Evolutionary conservation across 306 rosid species (phyloP).

Genomic region (Cicer chorassanicum): DNA sequence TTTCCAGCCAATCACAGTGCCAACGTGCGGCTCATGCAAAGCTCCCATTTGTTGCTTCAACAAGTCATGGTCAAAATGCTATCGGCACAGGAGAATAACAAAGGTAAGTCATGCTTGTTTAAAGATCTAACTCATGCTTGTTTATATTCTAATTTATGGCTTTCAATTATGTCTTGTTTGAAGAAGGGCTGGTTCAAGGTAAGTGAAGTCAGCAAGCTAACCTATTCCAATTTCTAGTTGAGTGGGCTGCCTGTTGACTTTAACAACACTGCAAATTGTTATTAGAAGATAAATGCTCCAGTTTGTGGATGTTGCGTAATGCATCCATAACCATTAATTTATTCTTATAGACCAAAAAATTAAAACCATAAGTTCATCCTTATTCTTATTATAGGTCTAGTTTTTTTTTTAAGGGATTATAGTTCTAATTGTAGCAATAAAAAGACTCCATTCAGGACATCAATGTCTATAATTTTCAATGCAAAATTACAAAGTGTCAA

Average conservation of each 20-base stretch:
- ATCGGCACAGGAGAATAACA: background rate
- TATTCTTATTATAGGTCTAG: background rate
- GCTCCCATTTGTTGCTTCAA: background rate
- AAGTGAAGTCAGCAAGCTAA: too few relatives aligned
- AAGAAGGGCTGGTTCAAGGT: too few relatives aligned
- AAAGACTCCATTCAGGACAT: background rate
- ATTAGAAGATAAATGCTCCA: too few relatives aligned
- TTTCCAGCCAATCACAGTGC: background rate
- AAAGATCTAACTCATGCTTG: too few relatives aligned
- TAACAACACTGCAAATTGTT: too few relatives aligned
- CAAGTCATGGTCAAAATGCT: background rate
- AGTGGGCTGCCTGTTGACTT: too few relatives aligned
- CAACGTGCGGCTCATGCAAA: background rate
- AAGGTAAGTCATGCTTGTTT: too few relatives aligned
- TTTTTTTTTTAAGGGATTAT: background rate
- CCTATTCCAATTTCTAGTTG: too few relatives aligned
- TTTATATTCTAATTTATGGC: too few relatives aligned
- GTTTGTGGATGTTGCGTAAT: background rate
- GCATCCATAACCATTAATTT: background rate
- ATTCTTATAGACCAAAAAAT: background rate
- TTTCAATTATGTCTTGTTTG: too few relatives aligned
- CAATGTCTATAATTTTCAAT: background rate
- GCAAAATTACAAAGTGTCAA: conserved; percentile 17
- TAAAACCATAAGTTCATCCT: background rate
- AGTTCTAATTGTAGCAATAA: background rate